Evolutionary conservation across 1,284 basidiomycete genomes (phyloP), one percentile per base, ranked within the genome.

Genomic region (Earliella scabrosa): DNA sequence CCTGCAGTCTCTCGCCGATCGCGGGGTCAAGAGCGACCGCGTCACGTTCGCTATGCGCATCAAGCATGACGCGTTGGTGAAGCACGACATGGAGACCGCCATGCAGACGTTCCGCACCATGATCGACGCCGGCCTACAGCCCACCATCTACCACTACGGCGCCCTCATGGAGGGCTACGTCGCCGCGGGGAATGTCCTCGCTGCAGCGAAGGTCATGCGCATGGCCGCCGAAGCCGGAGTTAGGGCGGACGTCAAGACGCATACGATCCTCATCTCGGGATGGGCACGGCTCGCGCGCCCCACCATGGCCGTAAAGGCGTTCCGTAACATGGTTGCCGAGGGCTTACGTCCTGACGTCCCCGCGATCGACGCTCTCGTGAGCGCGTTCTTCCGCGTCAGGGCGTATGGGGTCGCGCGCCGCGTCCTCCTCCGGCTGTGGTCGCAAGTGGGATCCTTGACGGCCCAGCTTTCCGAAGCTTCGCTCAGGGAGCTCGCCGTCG

Each of bases 111-210:
- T 90, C 62, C 73, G 79, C 35, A 67, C 74, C 10, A 81, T 92
- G 76, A 68, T 88, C 40, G 73, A 76, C 45, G 81, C 82, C 52
- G 90, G 90, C 20, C 76, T 92, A 54, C 80, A 82, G 51, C 83
- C 88, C 6, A 88, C 82, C 64, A 75, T 77, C 51, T 82, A 89
- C 66, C 90, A 92, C 69, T 88, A 83, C 63, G 75, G 77, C 39
- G 84, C 86, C 41, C 72, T 92, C 47, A 85, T 92, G 79, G 84
- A 89, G 66, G 87, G 87, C 27, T 85, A 85, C 59, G 71, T 77
- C 14, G 74, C 71, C 3, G 69, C 70, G 1, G 87, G 86, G 20
- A 76, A 90, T 66, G 72, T 87, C 57, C 63, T 70, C 9, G 74
- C 73, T 18, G 87, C 87, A 21, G 68, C 76, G 56, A 75, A 76